Evolutionary conservation across 148 eudicot genomes (phyloP).

Genomic region (Polygonum maritimum): DNA sequence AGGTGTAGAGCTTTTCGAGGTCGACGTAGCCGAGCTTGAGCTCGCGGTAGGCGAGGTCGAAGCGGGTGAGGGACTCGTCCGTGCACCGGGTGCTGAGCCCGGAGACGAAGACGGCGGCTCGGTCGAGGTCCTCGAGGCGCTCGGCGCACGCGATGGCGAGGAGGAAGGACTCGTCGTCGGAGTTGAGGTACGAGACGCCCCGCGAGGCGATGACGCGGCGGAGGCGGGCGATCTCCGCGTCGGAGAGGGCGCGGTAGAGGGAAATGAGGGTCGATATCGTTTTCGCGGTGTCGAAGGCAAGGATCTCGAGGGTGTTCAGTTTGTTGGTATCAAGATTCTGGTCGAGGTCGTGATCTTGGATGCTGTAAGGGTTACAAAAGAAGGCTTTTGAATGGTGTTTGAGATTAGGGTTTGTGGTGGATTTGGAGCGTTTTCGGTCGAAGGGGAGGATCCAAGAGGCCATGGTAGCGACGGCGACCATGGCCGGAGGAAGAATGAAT

Average conservation of each 20-base stretch:
- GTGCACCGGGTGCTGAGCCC: slow-evolving; percentile 50
- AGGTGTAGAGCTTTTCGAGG: slow-evolving; percentile 25
- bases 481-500: slow-evolving; percentile 1
- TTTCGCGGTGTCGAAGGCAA: slow-evolving; percentile 69
- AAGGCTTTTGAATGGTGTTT: not conserved
- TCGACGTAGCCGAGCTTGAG: slow-evolving; percentile 46
- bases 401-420: not conserved
- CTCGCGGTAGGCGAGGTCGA: slow-evolving; percentile 42
- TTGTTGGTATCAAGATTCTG: not conserved
- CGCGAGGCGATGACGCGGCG: slow-evolving; percentile 22
- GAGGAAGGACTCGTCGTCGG: slow-evolving; percentile 47
- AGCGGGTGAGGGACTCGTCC: slow-evolving; percentile 34
- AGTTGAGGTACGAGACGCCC: slow-evolving; percentile 51
- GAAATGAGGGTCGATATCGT: slow-evolving; percentile 52
- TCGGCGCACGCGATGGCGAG: slow-evolving; percentile 68
- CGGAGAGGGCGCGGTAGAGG: slow-evolving; percentile 53
- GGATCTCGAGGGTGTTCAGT: slow-evolving; percentile 35
- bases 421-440: not conserved
- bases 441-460: not conserved
- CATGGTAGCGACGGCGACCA: slow-evolving; percentile 3
- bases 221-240: slow-evolving; percentile 29
- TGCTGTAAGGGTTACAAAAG: not conserved
- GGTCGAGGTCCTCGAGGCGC: slow-evolving; percentile 71
- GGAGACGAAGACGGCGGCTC: slow-evolving; percentile 36
- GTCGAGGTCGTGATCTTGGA: not conserved